Conservation (phyloP, 1,139 yeast species). For the Taphrina betulina region DNA sequence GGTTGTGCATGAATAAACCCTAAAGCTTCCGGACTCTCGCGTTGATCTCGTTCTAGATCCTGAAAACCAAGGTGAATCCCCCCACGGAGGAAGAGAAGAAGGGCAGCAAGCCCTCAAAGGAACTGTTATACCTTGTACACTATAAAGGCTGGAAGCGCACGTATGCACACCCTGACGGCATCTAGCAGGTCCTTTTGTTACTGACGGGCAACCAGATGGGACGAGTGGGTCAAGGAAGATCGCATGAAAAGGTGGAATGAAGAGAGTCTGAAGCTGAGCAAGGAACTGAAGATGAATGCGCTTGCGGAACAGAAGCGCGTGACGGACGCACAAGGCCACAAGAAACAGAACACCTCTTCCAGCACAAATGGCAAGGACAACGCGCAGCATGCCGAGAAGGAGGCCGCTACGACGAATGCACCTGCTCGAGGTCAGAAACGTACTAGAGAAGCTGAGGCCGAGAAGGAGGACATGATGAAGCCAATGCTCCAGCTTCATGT, state of each 20-base stretch:
- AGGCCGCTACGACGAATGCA: background rate
- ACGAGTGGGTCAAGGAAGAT: conserved; percentile 83
- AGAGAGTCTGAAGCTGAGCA: conserved; percentile 65
- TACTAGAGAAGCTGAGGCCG: conserved; percentile 30
- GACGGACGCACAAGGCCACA: conserved; percentile 32
- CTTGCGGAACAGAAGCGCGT: conserved; percentile 43
- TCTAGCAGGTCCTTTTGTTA: background rate
- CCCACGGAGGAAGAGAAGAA: conserved; percentile 30
- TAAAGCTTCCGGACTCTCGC: conserved; percentile 40
- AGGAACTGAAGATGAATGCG: conserved; percentile 59
- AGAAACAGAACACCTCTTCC: conserved; percentile 24
- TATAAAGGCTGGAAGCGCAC: conserved; percentile 94
- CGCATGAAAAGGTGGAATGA: conserved; percentile 68
- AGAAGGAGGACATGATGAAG: conserved; percentile 47
- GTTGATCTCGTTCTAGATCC: conserved; percentile 46
- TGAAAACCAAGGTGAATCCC: conserved; percentile 44
- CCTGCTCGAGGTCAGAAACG: conserved; percentile 31
- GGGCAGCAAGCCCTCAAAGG: conserved; percentile 15
- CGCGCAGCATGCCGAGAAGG: conserved; percentile 24
- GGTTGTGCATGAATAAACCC: conserved; percentile 61
- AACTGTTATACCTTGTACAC: conserved; percentile 61
- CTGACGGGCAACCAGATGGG: conserved; percentile 57
- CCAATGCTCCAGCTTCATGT: conserved; percentile 58
- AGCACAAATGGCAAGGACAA: background rate
- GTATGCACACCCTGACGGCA: conserved; percentile 24